A percentile compares a stretch with the other conserved stretches of the same genome.
Evolutionary conservation across 768 basidiomycete genomes (phyloP).

Genomic region (Leucocoprinus leucothites): DNA sequence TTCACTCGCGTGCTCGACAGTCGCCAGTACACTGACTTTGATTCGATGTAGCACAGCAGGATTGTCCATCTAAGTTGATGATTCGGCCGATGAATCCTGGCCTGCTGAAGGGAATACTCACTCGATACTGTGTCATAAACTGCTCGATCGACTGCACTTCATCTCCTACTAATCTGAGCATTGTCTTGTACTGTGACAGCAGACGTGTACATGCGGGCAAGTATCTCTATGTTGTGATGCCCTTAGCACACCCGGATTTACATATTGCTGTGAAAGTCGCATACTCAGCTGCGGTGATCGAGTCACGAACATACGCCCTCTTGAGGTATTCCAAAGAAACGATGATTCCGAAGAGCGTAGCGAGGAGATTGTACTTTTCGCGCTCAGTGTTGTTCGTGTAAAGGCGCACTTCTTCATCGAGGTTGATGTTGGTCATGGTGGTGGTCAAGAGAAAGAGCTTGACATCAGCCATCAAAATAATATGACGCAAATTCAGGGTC

Average conservation of each 20-base stretch:
- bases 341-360: slow-evolving; percentile 88
- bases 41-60: slow-evolving; percentile 90
- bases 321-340: slow-evolving; percentile 94
- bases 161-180: slow-evolving; percentile 90
- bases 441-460: background rate
- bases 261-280: background rate
- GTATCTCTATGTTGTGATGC: slow-evolving; percentile 62
- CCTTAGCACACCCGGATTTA: slow-evolving; percentile 21
- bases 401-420: slow-evolving; percentile 91
- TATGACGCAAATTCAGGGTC: too few species aligned
- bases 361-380: slow-evolving; percentile 83
- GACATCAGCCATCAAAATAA: too few species aligned
- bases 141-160: slow-evolving; percentile 82
- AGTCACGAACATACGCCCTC: slow-evolving; percentile 92
- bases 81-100: too few species aligned
- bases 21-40: slow-evolving; percentile 92
- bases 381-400: slow-evolving; percentile 83
- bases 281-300: slow-evolving; percentile 87
- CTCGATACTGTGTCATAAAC: slow-evolving; percentile 88
- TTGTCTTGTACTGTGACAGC: slow-evolving; percentile 95
- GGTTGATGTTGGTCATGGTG: slow-evolving; percentile 30
- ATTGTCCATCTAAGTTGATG: slow-evolving; percentile 42
- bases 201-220: slow-evolving; percentile 93
- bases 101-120: slow-evolving; percentile 42
- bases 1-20: slow-evolving; percentile 92